phyloP scores from a whole-genome alignment of 192 early-diverging fungal genomes.

The Backusella westeae region DNA sequence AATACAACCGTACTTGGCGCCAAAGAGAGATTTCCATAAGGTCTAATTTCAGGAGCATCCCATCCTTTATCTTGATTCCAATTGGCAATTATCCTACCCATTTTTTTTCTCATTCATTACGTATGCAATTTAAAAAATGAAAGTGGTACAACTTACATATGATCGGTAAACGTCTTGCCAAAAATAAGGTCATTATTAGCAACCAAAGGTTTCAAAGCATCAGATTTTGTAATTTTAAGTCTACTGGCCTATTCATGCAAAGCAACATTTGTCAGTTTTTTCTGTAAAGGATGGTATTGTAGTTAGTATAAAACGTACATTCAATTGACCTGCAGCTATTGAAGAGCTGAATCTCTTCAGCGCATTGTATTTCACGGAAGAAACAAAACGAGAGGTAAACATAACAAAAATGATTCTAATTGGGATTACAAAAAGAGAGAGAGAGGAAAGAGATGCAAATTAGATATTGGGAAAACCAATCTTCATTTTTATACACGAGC shows the following conservation, averaged over 20 bases:
- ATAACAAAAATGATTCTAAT: neutral
- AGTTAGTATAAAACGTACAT: neutral
- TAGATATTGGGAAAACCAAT: neutral
- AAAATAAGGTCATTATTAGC: constrained; percentile 74
- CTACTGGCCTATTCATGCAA: constrained; percentile 11
- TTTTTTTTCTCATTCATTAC: neutral
- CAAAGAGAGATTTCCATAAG: constrained; percentile 78
- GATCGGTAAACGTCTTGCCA: constrained; percentile 90
- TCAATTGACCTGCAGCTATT: neutral
- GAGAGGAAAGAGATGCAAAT: neutral
- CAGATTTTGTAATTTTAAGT: constrained; percentile 21
- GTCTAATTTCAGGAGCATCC: constrained; percentile 81
- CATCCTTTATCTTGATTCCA: constrained; percentile 79
- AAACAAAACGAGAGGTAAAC: neutral
- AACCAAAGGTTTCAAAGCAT: constrained; percentile 51
- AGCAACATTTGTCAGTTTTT: neutral
- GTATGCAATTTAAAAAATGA: neutral
- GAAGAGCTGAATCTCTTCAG: neutral
- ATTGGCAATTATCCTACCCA: constrained; percentile 55
- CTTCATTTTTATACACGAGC: neutral
- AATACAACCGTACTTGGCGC: constrained; percentile 88
- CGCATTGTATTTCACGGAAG: neutral
- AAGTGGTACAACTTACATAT: constrained; percentile 62
- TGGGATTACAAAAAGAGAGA: neutral
- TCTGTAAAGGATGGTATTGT: neutral